Base-by-base conservation (phyloP, 129 eudicot species). In the Flaveria trinervia region DNA sequence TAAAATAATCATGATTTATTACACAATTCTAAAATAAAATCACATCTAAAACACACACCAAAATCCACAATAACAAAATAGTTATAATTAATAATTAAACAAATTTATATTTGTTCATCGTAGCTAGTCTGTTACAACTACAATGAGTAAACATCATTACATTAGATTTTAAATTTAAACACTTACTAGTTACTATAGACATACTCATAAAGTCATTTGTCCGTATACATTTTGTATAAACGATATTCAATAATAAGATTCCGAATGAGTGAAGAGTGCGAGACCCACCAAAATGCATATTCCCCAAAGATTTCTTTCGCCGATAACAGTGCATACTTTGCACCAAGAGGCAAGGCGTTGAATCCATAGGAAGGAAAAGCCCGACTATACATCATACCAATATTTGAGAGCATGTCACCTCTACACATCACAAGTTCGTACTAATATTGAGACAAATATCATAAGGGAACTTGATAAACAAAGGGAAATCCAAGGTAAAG, bases 191-290 rank as follows among this genome's bases (percentile, higher is more conserved):
- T 55, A 55, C 61, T 56, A 56, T 18, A 22, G 22, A 17, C 12
- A 20, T n/a, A 20, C 62, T 4, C 12, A 8, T 55, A 22, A 15
- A 17, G 23, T 55, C 61, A 55, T 55, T 55, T 17, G 30, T 56
- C 78, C 67, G 41, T 9, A 8, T 48, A 72, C 77, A 45, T 72
- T 72, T 25, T 55, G 55, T 56, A 56, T 18, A 56, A 55, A 56
- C 26, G 1, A 56, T 18, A 55, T 17, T 3, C 20, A 56, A 56
- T 56, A 56, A 17, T 56, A 56, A 20, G 10, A 56, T 18, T 56
- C 8, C 10, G 26, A 56, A 25, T 1, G 62, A 56, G 30, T 18
- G 18, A 56, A 20, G 62, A 9, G 14, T 56, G 62, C 18, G 5
- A 56, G 62, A 56, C 62, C 62, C 62, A 2, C 11, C 26, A 8